Evolutionary conservation across 768 basidiomycete genomes (phyloP).

Genomic region (Rhodosporidiobolus odoratus): DNA sequence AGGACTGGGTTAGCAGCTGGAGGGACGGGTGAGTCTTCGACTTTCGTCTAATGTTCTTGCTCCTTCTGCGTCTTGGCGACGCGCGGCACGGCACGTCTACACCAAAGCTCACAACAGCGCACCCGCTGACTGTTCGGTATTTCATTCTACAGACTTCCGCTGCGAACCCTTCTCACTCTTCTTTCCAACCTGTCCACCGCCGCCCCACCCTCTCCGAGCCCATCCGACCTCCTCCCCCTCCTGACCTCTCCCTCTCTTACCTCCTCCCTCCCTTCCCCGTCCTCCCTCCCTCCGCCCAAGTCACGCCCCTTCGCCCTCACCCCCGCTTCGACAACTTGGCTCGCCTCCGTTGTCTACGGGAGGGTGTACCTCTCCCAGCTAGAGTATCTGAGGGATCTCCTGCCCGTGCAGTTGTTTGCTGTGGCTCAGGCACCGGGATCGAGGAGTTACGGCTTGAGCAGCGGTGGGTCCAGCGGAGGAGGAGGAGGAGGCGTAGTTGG

Average conservation of each 20-base stretch:
- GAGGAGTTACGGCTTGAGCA: neutral
- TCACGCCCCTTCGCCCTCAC: constrained; percentile 73
- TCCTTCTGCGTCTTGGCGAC: neutral
- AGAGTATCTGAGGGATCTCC: constrained; percentile 12
- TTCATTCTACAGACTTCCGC: constrained; percentile 58
- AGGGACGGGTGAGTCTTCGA: constrained; percentile 58
- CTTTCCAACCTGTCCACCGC: constrained; percentile 64
- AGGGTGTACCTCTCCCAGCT: constrained; percentile 60
- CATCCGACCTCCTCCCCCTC: constrained; percentile 67
- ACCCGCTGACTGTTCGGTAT: neutral
- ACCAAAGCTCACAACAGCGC: neutral
- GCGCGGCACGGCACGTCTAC: neutral
- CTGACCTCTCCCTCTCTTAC: constrained; percentile 63
- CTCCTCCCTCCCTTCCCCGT: constrained; percentile 62
- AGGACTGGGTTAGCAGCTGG: constrained; percentile 87
- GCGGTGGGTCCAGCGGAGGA: neutral
- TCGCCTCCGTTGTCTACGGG: constrained; percentile 90
- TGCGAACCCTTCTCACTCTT: constrained; percentile 80
- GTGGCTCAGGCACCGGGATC: constrained; percentile 12
- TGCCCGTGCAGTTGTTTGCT: constrained; percentile 28
- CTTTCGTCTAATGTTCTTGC: neutral
- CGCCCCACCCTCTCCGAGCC: constrained; percentile 69
- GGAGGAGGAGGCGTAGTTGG: neutral
- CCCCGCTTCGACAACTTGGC: constrained; percentile 54
- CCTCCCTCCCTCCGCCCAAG: constrained; percentile 51